These are phyloP conservation scores for Combretum micranthum DNA, from an alignment of 345 rosid species.

Conservation along the genomic window DNA sequence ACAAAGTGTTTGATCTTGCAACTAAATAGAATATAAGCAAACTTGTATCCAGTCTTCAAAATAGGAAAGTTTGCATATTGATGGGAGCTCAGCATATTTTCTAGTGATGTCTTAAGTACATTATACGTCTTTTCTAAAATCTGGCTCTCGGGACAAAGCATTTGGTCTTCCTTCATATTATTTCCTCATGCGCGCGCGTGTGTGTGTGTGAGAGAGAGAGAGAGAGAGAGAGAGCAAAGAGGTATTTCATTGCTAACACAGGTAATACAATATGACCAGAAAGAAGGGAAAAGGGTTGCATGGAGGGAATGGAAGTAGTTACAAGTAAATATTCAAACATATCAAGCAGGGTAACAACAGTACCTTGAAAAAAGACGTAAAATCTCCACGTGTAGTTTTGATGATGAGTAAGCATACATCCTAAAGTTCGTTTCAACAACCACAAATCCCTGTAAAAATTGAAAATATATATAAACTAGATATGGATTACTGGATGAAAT, in stretches of 20 bases:
- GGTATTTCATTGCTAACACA: too few relatives aligned
- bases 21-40: too few relatives aligned
- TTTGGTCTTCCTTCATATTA: too few relatives aligned
- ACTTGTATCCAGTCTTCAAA: too few relatives aligned
- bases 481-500: background rate
- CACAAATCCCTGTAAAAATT: slow-evolving; percentile 64
- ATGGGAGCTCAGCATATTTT: too few relatives aligned
- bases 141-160: too few relatives aligned
- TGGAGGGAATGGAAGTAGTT: background rate
- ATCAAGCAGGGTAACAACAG: background rate
- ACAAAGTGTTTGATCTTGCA: background rate
- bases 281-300: background rate
- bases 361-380: slow-evolving; percentile 92
- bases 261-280: background rate
- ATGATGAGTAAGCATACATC: slow-evolving; percentile 83
- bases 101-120: too few relatives aligned
- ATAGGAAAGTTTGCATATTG: too few relatives aligned
- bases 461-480: slow-evolving; percentile 8
- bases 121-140: too few relatives aligned
- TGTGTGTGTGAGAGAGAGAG: too few relatives aligned
- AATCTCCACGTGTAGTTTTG: slow-evolving; percentile 89
- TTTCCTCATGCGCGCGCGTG: too few relatives aligned
- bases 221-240: too few relatives aligned
- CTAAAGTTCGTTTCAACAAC: slow-evolving; percentile 95
- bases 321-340: background rate